These are phyloP conservation scores for Dryas integrifolia DNA, from an alignment of 331 rosid genomes.

Conservation along the genomic window DNA sequence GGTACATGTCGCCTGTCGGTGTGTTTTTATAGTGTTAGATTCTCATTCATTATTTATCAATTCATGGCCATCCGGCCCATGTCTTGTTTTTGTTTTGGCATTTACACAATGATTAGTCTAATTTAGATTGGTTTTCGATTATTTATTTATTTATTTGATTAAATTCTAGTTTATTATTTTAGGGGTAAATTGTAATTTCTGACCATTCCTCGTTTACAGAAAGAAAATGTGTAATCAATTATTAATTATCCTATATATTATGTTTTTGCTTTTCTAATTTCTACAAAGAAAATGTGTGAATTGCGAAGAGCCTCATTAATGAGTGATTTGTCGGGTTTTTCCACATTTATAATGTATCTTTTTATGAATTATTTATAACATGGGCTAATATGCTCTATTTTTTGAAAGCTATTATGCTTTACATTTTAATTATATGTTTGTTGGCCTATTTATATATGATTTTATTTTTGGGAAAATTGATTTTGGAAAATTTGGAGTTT, in stretches of 20 bases:
- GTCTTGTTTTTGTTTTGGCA: not conserved
- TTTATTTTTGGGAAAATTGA: too few species aligned
- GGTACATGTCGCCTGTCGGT: not conserved
- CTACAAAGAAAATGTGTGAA: not conserved
- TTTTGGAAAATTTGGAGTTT: too few species aligned
- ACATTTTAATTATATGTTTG: too few species aligned
- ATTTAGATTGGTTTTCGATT: not conserved
- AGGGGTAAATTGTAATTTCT: not conserved
- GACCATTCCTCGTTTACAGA: not conserved
- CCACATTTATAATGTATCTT: too few species aligned
- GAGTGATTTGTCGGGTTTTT: too few species aligned
- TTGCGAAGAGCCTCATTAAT: too few species aligned
- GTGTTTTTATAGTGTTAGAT: not conserved
- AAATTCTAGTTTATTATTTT: not conserved
- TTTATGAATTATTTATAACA: too few species aligned
- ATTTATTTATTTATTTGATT: not conserved
- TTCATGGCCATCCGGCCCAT: not conserved
- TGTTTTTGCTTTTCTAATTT: not conserved
- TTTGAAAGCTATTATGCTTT: too few species aligned
- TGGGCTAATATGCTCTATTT: too few species aligned
- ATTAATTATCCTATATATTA: too few species aligned
- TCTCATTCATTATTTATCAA: constrained; percentile 1
- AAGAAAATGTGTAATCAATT: too few species aligned
- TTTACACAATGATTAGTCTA: not conserved
- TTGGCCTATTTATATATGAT: too few species aligned